Evolutionary conservation across 2,329 filamentous ascomycete genomes (phyloP), one percentile per base, ranked within the genome.

Genomic region (Xylaria sp.): DNA sequence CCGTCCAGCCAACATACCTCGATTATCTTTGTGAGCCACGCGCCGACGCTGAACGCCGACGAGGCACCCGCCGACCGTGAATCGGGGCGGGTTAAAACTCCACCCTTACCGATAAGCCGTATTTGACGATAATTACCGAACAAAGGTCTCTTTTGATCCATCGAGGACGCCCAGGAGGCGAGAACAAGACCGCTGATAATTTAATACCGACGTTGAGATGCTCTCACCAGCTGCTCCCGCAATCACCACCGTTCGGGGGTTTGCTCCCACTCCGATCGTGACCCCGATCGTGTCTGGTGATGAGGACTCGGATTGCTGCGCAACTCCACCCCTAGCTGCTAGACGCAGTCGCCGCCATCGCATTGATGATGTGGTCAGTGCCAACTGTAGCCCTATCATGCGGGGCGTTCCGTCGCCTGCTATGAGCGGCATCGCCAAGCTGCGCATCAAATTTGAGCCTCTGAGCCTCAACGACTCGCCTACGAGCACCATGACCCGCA

Each of bases 391-490:
- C 78, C 89, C 89, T 8, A 78, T 84, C 62, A 79, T 91, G 70
- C 86, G 88, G 57, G 82, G 80, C n/a, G 76, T 80, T 32, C 79
- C 83, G 18, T 88, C 88, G 20, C 87, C 87, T 12, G 85, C 83
- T 58, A 76, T 90, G 37, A 91, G 91, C 69, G 94, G 94, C 57
- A 94, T 98, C 75, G 92, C 93, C 76, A 92, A 91, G 75, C 84
- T 98, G 76, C 94, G 94, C 78, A 85, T 91, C 79, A 91, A 96
- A 77, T 86, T 97, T 67, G 94, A 97, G 70, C 89, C 90, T 2
- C 83, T 98, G 63, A 92, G 88, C 76, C 84, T 97, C 15, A 87
- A 89, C 70, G 81, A 76, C 23, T 81, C 81, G 55, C 86, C 87
- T 55, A 85, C 85, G 58, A 87, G 84, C 73, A 89, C 87, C 41